Base-by-base conservation (phyloP, 2,329 filamentous ascomycete genomes). In the Leptosphaerulina australis region DNA sequence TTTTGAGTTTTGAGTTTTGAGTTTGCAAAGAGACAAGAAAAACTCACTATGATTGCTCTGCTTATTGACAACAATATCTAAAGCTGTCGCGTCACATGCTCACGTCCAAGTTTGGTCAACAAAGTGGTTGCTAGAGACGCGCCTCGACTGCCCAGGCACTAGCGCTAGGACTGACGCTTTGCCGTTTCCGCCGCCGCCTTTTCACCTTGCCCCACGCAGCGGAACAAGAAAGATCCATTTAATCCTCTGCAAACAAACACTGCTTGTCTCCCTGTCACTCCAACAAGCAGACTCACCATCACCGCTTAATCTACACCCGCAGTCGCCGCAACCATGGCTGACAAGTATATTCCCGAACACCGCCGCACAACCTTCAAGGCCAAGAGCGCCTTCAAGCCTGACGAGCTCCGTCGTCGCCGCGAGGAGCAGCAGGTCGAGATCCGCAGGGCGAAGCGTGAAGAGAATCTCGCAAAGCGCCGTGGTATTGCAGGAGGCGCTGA, bases 391-490 rank as follows among this genome's bases (percentile, higher is more conserved):
- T 97, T 99, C 84, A 97, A 97, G 86, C 93, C 93, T 68, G 94
- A 99, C 76, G 94, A 99, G 81, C 88, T 99, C 63, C 91, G 94
- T 74, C 92, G 94, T 71, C 94, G 94, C 74, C 94, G 94, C 74
- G 94, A 99, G 77, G 94, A 99, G 79, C 92, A 97, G 78, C 94
- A 97, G 80, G 94, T 99, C 62, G 94, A 99, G 81, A 99, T 99
- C 73, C 88, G 94, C 75, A 96, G 96, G 81, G 90, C 92, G 61
- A 97, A 97, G 86, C 88, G 94, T 74, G 94, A 99, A 79, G 94
- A 99, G 81, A 97, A 97, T 79, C 80, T 99, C 74, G 94, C 94
- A 76, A 99, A 99, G 86, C 85, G 94, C 78, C 88, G 94, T 82
- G 94, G 94, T 72, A 96, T 97, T 68, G 86, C 88, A 64, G 88